Base-by-base conservation (phyloP, 1,284 basidiomycete genomes). In the Ustilago xerochloae region DNA sequence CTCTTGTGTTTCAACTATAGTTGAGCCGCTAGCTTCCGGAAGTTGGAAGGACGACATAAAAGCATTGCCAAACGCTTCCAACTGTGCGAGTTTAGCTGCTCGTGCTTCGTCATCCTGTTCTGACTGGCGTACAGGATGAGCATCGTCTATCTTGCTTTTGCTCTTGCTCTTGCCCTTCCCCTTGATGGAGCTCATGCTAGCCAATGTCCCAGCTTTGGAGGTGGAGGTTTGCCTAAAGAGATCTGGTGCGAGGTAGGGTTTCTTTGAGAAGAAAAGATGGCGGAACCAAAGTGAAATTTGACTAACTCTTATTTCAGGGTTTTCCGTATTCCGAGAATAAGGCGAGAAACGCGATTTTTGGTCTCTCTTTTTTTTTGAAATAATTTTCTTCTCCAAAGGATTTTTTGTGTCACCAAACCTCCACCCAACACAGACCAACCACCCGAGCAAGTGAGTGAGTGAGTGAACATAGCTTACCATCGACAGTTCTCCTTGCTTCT, bases 41-140 rank as follows among this genome's bases (percentile, higher is more conserved):
- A 68, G 35, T 7, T 65, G 63, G 46, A 75, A 75, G 2, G 67
- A 70, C 6, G 67, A 70, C 7, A 75, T 39, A 38, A 75, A 75
- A 16, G 63, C 67, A 32, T 67, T 64, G 41, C 72, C 72, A 13
- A 66, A 59, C 13, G 57, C 72, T 48, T 70, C 63, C 6, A 75
- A 56, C 47, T 75, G 72, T 5, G 72, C 72, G 9, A 75, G 51
- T 50, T 52, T 56, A 20, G 38, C 52, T 12, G 53, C 56, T 20
- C 45, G 47, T 24, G 38, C 53, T 22, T 68, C 51, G 3, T 46
- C 10, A 15, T 54, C 46, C 5, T 50, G 36, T 10, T 50, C 30
- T 12, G 45, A 18, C 39, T 43, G 41, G 22, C n/a, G 24, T 29
- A 43, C 3, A 16, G 47, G 13, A 24, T 10, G 8, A 2, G 12